phyloP scores from a whole-genome alignment of 129 eudicot genomes.

The Tagetes patula region DNA sequence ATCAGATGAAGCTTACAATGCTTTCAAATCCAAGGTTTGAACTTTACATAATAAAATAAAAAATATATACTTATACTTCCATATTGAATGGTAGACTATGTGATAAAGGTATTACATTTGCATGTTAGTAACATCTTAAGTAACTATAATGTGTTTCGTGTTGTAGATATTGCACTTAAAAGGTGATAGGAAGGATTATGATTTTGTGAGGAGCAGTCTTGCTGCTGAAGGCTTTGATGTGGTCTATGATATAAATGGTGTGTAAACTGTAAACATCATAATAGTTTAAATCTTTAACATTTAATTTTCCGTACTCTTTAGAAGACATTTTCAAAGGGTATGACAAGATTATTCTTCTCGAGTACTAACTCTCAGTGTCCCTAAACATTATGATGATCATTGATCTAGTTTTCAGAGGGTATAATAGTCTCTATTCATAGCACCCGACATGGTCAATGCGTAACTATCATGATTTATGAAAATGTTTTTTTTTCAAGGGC shows the following conservation, averaged over 20 bases:
- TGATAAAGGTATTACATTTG: neutral
- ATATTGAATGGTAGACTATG: neutral
- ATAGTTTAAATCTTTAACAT: neutral
- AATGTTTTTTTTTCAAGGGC: conserved; percentile 46
- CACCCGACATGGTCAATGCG: neutral
- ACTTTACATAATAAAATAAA: neutral
- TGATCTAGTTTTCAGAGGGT: conserved; percentile 3
- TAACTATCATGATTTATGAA: neutral
- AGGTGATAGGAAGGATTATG: conserved; percentile 91
- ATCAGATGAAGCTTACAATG: conserved; percentile 69
- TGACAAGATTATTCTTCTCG: conserved; percentile 8
- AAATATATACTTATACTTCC: neutral
- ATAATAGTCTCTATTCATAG: neutral
- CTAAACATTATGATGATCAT: neutral
- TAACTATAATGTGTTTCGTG: conserved; percentile 3
- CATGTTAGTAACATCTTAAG: neutral
- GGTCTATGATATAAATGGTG: conserved; percentile 94
- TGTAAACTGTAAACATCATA: conserved; percentile 7
- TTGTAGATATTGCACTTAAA: conserved; percentile 84
- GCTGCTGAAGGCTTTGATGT: conserved; percentile 96
- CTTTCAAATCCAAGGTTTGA: conserved; percentile 78
- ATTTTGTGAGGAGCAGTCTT: conserved; percentile 77
- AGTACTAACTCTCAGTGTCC: conserved; percentile 1
- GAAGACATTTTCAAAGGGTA: conserved; percentile 6
- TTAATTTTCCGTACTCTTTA: neutral